phyloP scores from a whole-genome alignment of 768 basidiomycete genomes.

The Leccinum barrowsii region DNA sequence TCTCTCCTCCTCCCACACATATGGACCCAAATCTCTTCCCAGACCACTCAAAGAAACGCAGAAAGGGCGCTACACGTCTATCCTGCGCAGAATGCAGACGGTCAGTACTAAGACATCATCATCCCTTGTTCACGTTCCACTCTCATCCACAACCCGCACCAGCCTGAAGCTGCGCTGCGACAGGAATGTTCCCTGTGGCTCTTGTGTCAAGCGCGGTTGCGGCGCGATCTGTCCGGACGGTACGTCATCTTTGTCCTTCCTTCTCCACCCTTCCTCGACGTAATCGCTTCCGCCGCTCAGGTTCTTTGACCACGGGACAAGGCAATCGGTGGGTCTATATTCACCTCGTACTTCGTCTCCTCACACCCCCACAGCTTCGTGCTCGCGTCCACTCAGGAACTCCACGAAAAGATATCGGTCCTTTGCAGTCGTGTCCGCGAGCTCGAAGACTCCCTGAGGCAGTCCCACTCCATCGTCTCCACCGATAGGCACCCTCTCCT shows the following conservation, averaged over 20 bases:
- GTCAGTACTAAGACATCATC: constrained; percentile 31
- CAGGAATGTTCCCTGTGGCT: constrained; percentile 71
- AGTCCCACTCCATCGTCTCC: constrained; percentile 56
- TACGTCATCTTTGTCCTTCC: constrained; percentile 33
- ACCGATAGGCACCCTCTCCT: constrained; percentile 64
- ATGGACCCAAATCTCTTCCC: constrained; percentile 29
- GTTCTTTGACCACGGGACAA: constrained; percentile 77
- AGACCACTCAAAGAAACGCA: constrained; percentile 49
- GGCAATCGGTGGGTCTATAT: constrained; percentile 60
- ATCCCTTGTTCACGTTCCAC: background rate
- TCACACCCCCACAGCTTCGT: constrained; percentile 51
- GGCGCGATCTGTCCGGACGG: constrained; percentile 80
- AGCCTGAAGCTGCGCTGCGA: constrained; percentile 51
- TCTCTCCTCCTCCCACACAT: constrained; percentile 1
- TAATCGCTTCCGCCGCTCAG: constrained; percentile 35
- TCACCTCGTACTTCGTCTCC: background rate
- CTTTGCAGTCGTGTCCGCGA: constrained; percentile 71
- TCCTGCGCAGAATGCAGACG: constrained; percentile 81
- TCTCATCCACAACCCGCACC: background rate
- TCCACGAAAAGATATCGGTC: constrained; percentile 79
- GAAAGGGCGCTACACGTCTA: constrained; percentile 71
- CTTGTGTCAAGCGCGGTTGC: constrained; percentile 77
- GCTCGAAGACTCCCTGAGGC: constrained; percentile 67
- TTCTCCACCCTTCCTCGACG: constrained; percentile 14
- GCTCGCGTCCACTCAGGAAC: constrained; percentile 73